Conservation (phyloP, 2,329 filamentous ascomycete species). For the Diatrype stigma region DNA sequence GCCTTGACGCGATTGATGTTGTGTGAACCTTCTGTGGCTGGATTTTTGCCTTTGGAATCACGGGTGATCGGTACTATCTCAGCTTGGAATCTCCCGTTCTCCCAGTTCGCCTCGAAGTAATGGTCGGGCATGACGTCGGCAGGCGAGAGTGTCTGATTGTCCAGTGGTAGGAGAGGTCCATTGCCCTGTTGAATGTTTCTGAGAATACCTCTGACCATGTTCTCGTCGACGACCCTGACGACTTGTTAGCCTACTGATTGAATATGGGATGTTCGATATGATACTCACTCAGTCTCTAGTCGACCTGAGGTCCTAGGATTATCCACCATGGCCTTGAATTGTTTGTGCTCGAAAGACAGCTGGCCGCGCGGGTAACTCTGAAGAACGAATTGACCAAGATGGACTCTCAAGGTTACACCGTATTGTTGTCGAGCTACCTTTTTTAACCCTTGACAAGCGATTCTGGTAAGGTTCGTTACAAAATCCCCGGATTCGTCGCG, state of each 20-base stretch:
- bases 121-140: slow-evolving; percentile 19
- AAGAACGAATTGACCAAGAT: not conserved
- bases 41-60: not conserved
- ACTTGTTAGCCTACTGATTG: not conserved
- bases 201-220: not conserved
- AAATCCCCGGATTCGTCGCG: not conserved
- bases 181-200: not conserved
- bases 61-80: slow-evolving; percentile 7
- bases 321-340: not conserved
- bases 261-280: not conserved
- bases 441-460: not conserved
- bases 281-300: not conserved
- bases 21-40: slow-evolving; percentile 3
- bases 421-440: not conserved
- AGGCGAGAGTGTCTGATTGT: slow-evolving; percentile 10
- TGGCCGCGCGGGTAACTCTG: not conserved
- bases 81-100: slow-evolving; percentile 12
- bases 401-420: not conserved
- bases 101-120: slow-evolving; percentile 15
- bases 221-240: not conserved
- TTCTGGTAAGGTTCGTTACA: not conserved
- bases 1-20: slow-evolving; percentile 8
- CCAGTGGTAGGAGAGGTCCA: slow-evolving; percentile 10
- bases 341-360: not conserved
- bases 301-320: not conserved